These are phyloP conservation scores for Hanseniaspora uvarum DNA, from an alignment of 1,139 yeast genomes.

Conservation along the genomic window DNA sequence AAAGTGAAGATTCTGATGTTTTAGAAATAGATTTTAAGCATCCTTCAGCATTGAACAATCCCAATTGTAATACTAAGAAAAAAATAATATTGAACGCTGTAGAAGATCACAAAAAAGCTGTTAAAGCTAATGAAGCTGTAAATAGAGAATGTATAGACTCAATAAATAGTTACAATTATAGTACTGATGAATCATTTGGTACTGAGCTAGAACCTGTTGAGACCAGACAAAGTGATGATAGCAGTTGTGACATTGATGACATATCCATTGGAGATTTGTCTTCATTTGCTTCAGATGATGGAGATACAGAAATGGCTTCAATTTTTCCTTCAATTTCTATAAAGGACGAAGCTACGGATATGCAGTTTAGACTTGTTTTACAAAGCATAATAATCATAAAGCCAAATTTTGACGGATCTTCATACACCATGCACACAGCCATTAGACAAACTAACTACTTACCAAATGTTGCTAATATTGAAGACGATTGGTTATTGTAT, in stretches of 20 bases:
- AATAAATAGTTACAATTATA: slow-evolving; percentile 22
- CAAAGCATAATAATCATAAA: slow-evolving; percentile 28
- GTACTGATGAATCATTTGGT: slow-evolving; percentile 22
- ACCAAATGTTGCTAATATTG: slow-evolving; percentile 27
- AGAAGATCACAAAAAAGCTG: neutral
- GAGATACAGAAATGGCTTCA: slow-evolving; percentile 24
- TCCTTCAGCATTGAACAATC: neutral
- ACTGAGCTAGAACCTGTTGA: slow-evolving; percentile 22
- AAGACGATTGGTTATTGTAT: slow-evolving; percentile 36
- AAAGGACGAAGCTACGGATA: slow-evolving; percentile 22
- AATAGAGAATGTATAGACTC: slow-evolving; percentile 17
- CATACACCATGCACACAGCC: slow-evolving; percentile 27
- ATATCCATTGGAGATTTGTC: slow-evolving; percentile 18
- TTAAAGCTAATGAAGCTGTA: neutral
- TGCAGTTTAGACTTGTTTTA: slow-evolving; percentile 29
- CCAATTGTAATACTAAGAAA: neutral
- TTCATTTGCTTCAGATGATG: slow-evolving; percentile 19
- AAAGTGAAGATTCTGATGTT: neutral
- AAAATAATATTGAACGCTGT: neutral
- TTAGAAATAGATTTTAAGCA: slow-evolving; percentile 1
- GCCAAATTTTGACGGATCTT: slow-evolving; percentile 20
- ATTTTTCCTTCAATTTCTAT: slow-evolving; percentile 30
- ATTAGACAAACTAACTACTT: slow-evolving; percentile 30
- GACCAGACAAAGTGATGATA: slow-evolving; percentile 20
- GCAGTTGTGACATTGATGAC: slow-evolving; percentile 4